phyloP scores from a whole-genome alignment of 768 basidiomycete genomes.

The Boletellus emodensis region DNA sequence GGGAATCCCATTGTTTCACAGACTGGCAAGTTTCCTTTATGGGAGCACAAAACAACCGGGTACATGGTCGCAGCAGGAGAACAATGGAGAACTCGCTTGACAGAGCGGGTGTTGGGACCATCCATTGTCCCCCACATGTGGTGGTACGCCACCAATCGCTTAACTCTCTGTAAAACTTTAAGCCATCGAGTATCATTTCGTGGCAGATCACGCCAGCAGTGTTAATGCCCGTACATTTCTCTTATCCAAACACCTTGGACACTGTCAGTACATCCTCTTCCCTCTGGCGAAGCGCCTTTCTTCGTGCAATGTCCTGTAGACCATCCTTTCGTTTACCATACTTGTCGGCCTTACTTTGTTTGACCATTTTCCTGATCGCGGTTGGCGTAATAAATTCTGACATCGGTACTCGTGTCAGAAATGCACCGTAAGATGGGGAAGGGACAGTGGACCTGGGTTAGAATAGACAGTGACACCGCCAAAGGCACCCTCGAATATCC shows the following conservation, averaged over 20 bases:
- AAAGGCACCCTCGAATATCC: conserved; percentile 98
- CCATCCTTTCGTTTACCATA: conserved; percentile 82
- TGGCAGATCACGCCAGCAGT: not conserved
- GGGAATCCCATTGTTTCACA: conserved; percentile 24
- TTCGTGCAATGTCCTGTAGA: conserved; percentile 57
- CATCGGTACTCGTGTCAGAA: not conserved
- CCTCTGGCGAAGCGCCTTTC: conserved; percentile 60
- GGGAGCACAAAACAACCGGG: conserved; percentile 25
- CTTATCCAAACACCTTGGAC: conserved; percentile 84
- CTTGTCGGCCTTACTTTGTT: conserved; percentile 71
- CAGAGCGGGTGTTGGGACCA: not conserved
- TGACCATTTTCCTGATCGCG: conserved; percentile 64
- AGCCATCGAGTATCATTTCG: not conserved
- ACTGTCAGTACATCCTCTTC: conserved; percentile 80
- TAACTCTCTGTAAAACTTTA: not conserved
- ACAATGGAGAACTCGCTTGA: conserved; percentile 31
- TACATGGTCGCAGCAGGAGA: conserved; percentile 12
- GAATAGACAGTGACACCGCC: conserved; percentile 92
- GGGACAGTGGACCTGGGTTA: conserved; percentile 69
- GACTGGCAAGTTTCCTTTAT: conserved; percentile 23
- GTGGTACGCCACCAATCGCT: not conserved
- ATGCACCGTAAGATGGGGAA: not conserved
- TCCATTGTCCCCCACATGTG: conserved; percentile 17
- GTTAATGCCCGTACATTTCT: not conserved
- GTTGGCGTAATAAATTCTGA: conserved; percentile 92